Base-by-base conservation (phyloP, 805 yeast species). In the Ogataea parapolymorpha region DNA sequence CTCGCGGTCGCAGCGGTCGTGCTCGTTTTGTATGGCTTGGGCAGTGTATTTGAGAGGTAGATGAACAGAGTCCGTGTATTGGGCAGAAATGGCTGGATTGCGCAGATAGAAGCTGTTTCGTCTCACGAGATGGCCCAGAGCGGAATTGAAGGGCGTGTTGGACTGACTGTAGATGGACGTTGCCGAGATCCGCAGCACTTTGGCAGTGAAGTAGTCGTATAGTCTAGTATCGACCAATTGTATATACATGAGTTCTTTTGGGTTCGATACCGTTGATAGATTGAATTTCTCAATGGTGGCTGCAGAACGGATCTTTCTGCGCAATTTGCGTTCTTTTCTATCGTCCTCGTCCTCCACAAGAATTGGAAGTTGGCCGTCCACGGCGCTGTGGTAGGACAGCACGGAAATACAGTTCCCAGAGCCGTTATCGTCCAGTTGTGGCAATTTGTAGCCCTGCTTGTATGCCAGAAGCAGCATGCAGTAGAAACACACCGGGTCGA, bases 401-500 rank as follows among this genome's bases (percentile, higher is more conserved):
- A 68, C 60, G 12, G 73, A 58, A 16, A 80, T 51, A 2, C 25
- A 32, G 32, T 32, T 32, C 16, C 12, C 50, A 28, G 37, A 42
- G 31, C 14, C 39, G 13, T 39, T 43, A 7, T 14, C 35, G 7
- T 53, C 32, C 15, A 43, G 40, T 34, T 49, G 51, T 12, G 82
- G 82, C 22, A 80, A 53, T 28, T 60, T 61, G 29, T 74, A 54
- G 1, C 51, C 45, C 43, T 75, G 72, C 46, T 72, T 75, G 28
- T 63, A 46, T 26, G 78, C 70, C 26, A 80, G 55, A 0, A 74
- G 53, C 17, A 81, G 58, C 34, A 75, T 66, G 10, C 71, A 63
- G 14, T 67, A 65, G 8, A 79, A 57, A 35, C 85, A 75, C 11
- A 72, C 54, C 0, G 88, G 88, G 50, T 82, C 89, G 0, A 76